These are phyloP conservation scores for Neurospora sp. DNA, from an alignment of 495 filamentous ascomycete genomes.

Conservation along the genomic window DNA sequence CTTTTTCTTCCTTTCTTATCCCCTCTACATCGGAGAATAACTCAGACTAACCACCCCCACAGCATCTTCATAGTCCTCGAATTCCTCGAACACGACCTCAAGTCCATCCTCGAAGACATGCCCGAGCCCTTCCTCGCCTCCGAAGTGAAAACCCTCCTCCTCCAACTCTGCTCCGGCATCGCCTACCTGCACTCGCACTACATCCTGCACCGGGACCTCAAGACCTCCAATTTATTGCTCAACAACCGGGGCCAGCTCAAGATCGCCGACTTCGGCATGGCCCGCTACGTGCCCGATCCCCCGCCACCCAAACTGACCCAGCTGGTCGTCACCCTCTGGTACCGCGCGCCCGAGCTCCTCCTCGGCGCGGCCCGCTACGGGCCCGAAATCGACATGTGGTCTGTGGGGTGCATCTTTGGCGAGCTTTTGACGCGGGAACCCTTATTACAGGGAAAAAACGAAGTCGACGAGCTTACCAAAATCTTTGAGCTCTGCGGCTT, in stretches of 20 bases:
- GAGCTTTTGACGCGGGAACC: conserved; percentile 80
- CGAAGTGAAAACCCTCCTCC: conserved; percentile 82
- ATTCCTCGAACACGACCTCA: conserved; percentile 96
- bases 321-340: conserved; percentile 96
- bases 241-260: conserved; percentile 94
- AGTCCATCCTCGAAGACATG: conserved; percentile 89
- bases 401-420: conserved; percentile 90
- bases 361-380: conserved; percentile 73
- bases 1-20: not conserved
- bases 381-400: conserved; percentile 83
- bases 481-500: conserved; percentile 88
- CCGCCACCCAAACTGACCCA: conserved; percentile 70
- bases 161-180: conserved; percentile 72
- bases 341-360: conserved; percentile 83
- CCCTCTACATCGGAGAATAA: not conserved
- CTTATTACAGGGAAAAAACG: conserved; percentile 83
- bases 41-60: conserved; percentile 6
- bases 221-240: conserved; percentile 91
- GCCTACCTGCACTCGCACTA: conserved; percentile 80
- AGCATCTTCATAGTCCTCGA: conserved; percentile 96
- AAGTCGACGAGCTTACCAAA: conserved; percentile 66
- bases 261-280: conserved; percentile 97
- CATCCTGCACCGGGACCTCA: conserved; percentile 95
- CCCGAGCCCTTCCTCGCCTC: conserved; percentile 86
- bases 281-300: conserved; percentile 72